Evolutionary conservation across 169 alveolate genomes (phyloP), one percentile per base, ranked within the genome.

Genomic region (Plasmodium malariae): DNA sequence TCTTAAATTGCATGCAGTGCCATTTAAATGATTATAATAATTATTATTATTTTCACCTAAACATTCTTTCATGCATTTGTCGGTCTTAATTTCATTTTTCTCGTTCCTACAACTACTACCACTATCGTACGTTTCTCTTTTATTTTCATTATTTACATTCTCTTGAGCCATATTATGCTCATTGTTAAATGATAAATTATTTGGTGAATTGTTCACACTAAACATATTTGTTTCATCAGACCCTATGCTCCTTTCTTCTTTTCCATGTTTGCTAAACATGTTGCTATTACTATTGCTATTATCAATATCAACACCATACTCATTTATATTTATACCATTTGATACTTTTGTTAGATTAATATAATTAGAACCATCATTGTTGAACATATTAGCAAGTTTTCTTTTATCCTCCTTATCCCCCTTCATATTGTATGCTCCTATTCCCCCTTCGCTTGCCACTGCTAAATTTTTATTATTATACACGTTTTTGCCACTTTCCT

Each of bases 151-250:
- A n/a, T 48, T 49, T 32, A 32, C 0, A 7, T 30, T 28, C 3
- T 11, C 12, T 9, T 3, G 11, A 24, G 12, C 69, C 19, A 72
- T 34, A 14, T 49, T 51, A 51, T 17, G 30, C 14, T 40, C 57
- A 19, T 6, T 72, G 6, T 55, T 17, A 26, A 24, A 9, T 37
- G 71, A 32, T n/a, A 34, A 3, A 55, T 74, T 37, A 54, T 57
- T 74, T 21, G 54, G 2, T 11, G 51, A 57, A 74, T 74, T 74
- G 7, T 74, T 55, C 34, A 24, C 88, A 48, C 88, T 74, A 0
- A 74, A 34, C 34, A 74, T 30, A 74, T 74, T 74, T 32, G 88
- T 74, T 37, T 74, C 88, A 34, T 74, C 88, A 12, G 88, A 74
- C 30, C 62, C 88, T 74, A 74, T 74, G 49, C 88, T 57, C 17